These are phyloP conservation scores for Vitis riparia DNA, from an alignment of 164 flowering plant species.

Conservation along the genomic window DNA sequence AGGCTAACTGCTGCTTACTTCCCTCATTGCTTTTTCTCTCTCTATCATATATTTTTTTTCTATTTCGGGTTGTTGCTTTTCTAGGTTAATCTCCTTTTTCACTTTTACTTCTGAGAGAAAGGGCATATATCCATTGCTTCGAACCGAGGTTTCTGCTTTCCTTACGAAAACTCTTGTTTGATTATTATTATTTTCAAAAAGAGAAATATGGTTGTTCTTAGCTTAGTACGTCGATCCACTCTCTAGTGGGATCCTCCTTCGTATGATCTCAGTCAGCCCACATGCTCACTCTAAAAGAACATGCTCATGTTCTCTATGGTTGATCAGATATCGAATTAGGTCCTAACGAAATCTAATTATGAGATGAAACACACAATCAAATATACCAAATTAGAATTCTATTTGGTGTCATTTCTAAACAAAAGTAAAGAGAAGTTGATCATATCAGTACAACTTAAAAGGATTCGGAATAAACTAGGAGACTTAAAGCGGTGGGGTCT, in stretches of 20 bases:
- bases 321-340: too few species aligned
- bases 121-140: conserved; percentile 52
- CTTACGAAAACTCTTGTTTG: not conserved
- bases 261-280: not conserved
- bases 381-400: too few species aligned
- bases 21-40: conserved; percentile 10
- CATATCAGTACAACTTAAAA: too few species aligned
- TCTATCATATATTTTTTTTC: not conserved
- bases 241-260: too few species aligned
- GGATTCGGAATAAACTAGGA: too few species aligned
- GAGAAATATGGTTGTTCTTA: conserved; percentile 11
- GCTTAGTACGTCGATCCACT: too few species aligned
- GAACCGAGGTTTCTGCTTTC: conserved; percentile 22
- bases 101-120: conserved; percentile 19
- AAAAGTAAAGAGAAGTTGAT: too few species aligned
- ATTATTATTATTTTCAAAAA: conserved; percentile 2
- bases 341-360: not conserved
- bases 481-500: too few species aligned
- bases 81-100: not conserved
- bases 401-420: too few species aligned
- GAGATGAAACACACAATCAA: too few species aligned
- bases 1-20: not conserved
- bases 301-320: too few species aligned
- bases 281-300: too few species aligned
- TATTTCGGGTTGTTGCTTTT: not conserved